Percentiles rank a stretch among this genome's conserved stretches.
Evolutionary conservation across 306 rosid species (phyloP).

Genomic region (Acacia melanoxylon): DNA sequence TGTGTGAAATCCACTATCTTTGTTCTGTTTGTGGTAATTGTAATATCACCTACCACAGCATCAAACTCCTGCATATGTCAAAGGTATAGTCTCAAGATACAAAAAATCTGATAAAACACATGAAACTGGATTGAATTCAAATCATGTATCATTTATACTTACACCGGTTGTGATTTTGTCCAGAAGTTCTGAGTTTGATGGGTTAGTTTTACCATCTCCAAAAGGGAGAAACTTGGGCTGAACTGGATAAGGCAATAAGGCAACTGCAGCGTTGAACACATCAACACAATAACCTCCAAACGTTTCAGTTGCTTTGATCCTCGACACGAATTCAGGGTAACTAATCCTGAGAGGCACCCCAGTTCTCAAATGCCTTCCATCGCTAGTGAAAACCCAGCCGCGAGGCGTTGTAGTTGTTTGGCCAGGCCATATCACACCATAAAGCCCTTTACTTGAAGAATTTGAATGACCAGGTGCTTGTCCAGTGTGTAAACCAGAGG

Average conservation of each 20-base stretch:
- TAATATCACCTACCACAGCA: constrained; percentile 74
- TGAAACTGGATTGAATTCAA: not conserved
- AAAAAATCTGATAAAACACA: not conserved
- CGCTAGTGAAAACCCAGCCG: constrained; percentile 75
- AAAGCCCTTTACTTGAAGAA: constrained; percentile 42
- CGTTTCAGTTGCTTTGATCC: constrained; percentile 41
- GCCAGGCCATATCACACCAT: constrained; percentile 70
- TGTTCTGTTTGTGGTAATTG: constrained; percentile 68
- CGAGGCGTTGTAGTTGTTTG: constrained; percentile 59
- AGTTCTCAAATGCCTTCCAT: constrained; percentile 60
- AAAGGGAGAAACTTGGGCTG: constrained; percentile 52
- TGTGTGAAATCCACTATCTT: constrained; percentile 82
- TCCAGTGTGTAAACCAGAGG: constrained; percentile 52
- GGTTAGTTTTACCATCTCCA: constrained; percentile 68
- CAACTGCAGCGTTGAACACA: constrained; percentile 69
- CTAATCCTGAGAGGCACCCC: constrained; percentile 65
- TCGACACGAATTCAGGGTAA: constrained; percentile 54
- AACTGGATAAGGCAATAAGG: constrained; percentile 65
- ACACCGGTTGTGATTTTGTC: constrained; percentile 54
- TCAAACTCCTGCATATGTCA: constrained; percentile 50
- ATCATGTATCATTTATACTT: constrained; percentile 32
- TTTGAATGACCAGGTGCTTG: constrained; percentile 40
- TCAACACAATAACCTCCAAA: constrained; percentile 74
- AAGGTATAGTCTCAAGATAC: constrained; percentile 1
- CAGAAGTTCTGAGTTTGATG: constrained; percentile 52